Base-by-base conservation (phyloP, 768 basidiomycete genomes). In the Hygrocybe punicea region DNA sequence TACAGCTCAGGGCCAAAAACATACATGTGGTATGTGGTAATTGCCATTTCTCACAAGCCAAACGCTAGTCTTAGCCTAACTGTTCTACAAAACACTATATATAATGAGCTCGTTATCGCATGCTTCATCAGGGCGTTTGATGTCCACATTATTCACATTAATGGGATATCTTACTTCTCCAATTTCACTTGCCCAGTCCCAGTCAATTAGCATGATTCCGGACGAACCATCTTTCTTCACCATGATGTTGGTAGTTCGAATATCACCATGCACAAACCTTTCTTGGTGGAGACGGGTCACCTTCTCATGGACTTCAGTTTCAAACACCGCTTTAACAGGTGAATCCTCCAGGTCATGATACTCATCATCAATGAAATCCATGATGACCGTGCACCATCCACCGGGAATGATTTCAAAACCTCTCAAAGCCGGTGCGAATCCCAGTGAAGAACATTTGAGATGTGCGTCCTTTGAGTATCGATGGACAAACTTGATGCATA, bases 381-480 rank as follows among this genome's bases (percentile, higher is more conserved):
- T 73, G 21, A 72, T 63, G 0, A 73, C 70, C 68, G 72, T 67
- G 53, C 21, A 66, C 67, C 66, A 69, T 24, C 69, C 67, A 21
- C 69, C 73, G 36, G 64, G 52, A 9, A 73, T 40, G 11, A 14
- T 14, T 33, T 71, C 63, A 49, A 68, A 64, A 16, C 62, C 68
- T 34, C 54, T 44, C 16, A 74, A 56, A 33, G 17, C 55, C 3
- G 71, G 72, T 14, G 72, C 72, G 60, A 40, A 59, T 3, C 63
- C 68, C 35, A 60, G 17, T 11, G 33, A 52, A 23, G 63, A 65
- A 56, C 56, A 60, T 19, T 47, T 44, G 17, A 48, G n/a, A 46
- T 74, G 73, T 23, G 57, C 69, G 19, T 66, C 67, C 48, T 51
- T 51, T 37, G 64, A 69, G 58, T 69, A 72, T 40, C 39, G 56